Conservation (phyloP, 2,329 filamentous ascomycete genomes). For the Seiridium cupressi region DNA sequence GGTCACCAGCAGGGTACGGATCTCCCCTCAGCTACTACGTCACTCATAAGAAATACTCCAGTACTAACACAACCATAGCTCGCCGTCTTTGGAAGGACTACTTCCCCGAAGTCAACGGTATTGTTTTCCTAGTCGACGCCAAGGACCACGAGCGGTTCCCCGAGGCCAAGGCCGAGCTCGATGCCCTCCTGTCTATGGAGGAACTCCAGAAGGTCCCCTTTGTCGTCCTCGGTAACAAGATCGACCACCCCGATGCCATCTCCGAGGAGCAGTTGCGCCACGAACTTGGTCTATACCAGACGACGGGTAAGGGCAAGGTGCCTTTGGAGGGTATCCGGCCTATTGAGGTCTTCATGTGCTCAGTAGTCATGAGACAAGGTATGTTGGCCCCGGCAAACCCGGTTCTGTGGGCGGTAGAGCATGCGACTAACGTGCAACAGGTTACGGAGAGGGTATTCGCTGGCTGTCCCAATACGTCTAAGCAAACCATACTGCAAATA, state of each 20-base stretch:
- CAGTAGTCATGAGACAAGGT: slow-evolving; percentile 96
- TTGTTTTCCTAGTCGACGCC: slow-evolving; percentile 96
- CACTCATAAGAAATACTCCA: neutral
- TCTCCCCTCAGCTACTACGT: neutral
- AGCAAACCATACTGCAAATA: slow-evolving; percentile 20
- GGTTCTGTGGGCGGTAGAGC: slow-evolving; percentile 7
- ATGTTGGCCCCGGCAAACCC: slow-evolving; percentile 25
- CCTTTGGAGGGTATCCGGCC: slow-evolving; percentile 88
- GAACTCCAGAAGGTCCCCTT: slow-evolving; percentile 95
- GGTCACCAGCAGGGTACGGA: slow-evolving; percentile 83
- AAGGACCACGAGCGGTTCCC: slow-evolving; percentile 93
- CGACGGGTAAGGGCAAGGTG: slow-evolving; percentile 93
- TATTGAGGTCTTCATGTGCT: slow-evolving; percentile 99
- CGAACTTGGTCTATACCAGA: slow-evolving; percentile 91
- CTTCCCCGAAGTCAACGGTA: slow-evolving; percentile 93
- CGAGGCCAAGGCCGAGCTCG: slow-evolving; percentile 96
- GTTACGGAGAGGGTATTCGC: slow-evolving; percentile 86
- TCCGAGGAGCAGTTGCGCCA: slow-evolving; percentile 94
- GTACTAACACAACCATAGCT: slow-evolving; percentile 48
- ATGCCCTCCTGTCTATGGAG: slow-evolving; percentile 94
- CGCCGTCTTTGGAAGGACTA: slow-evolving; percentile 96
- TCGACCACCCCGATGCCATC: slow-evolving; percentile 94
- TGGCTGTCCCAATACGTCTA: slow-evolving; percentile 94
- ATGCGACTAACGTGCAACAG: slow-evolving; percentile 33
- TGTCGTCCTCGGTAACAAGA: slow-evolving; percentile 97